Evolutionary conservation across 805 yeast genomes (phyloP), one percentile per base, ranked within the genome.

Genomic region (Wickerhamomyces alni): DNA sequence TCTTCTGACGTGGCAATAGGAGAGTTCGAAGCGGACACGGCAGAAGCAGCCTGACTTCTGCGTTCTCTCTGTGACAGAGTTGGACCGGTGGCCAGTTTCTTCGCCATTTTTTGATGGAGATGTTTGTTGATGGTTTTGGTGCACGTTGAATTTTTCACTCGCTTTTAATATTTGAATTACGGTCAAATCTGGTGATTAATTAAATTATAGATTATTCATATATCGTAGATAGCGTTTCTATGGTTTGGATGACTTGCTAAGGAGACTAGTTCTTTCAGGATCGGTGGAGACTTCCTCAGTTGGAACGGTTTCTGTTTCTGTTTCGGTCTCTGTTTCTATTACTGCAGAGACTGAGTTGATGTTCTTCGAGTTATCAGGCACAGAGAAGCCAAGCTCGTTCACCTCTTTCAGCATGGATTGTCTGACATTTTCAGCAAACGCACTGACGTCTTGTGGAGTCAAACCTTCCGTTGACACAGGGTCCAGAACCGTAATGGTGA

Each of bases 391-490:
- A 12, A 69, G 42, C 15, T 45, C 42, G 37, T 59, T 52, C 22
- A 69, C 42, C 30, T 61, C 67, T 6, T 48, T 48, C 17, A 58
- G 40, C 95, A 91, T 89, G 24, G 58, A 55, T 0, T 67, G 69
- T 51, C 84, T 69, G 9, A 81, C 72, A n/a, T 69, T 60, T 16
- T 69, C 71, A 30, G 80, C 63, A 40, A 91, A 73, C 3, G 59
- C 70, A 38, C 75, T 67, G 33, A 93, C 83, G 45, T 87, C 87
- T 13, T 80, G 89, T 38, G 79, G 72, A 16, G 82, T 75, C 52
- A 87, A 58, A 17, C 81, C 81, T 17, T 69, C 74, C 9, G 97
- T 87, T 10, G 75, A 57, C 43, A 91, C 70, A 28, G 97, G 96
- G 39, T 84, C 83, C 45, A 93, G 70, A 9, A 93, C 95, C 50